Evolutionary conservation across 139 green algal species (phyloP).

Genomic region (Coccomyxa sp.): DNA sequence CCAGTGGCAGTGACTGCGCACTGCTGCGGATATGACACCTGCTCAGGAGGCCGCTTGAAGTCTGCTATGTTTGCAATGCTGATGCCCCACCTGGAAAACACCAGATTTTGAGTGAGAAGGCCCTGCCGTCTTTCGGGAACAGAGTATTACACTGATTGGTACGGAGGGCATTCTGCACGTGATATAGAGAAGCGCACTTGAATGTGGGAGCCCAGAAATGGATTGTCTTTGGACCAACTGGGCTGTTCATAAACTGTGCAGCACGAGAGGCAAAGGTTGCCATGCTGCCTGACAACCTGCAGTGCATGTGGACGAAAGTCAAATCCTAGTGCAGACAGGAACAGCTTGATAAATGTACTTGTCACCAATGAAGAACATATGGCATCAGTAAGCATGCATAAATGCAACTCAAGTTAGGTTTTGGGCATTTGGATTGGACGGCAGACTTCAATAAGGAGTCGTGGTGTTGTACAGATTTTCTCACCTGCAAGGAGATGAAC

Average conservation of each 20-base stretch:
- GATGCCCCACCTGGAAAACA: conserved; percentile 75
- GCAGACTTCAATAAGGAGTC: background rate
- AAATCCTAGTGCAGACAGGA: background rate
- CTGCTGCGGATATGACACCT: conserved; percentile 90
- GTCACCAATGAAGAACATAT: background rate
- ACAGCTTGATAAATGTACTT: background rate
- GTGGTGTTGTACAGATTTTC: background rate
- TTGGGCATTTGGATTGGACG: no score
- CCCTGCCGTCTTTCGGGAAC: no score
- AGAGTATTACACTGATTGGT: no score
- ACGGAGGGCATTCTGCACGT: no score
- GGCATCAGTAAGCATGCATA: background rate
- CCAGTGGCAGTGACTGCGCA: conserved; percentile 81
- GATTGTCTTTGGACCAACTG: conserved; percentile 81
- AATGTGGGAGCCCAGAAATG: conserved; percentile 91
- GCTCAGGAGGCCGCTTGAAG: conserved; percentile 82
- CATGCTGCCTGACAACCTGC: background rate
- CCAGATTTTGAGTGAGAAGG: background rate
- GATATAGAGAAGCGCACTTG: conserved; percentile 46
- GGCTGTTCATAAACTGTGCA: conserved; percentile 68
- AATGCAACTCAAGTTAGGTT: background rate
- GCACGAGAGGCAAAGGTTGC: background rate
- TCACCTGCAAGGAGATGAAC: background rate
- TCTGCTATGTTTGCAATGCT: conserved; percentile 93
- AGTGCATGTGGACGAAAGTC: background rate